Percentiles rank a stretch among this genome's conserved stretches.
Evolutionary conservation across 352 stramenopile genomes (phyloP).

Genomic region (Blastocystis sp.): DNA sequence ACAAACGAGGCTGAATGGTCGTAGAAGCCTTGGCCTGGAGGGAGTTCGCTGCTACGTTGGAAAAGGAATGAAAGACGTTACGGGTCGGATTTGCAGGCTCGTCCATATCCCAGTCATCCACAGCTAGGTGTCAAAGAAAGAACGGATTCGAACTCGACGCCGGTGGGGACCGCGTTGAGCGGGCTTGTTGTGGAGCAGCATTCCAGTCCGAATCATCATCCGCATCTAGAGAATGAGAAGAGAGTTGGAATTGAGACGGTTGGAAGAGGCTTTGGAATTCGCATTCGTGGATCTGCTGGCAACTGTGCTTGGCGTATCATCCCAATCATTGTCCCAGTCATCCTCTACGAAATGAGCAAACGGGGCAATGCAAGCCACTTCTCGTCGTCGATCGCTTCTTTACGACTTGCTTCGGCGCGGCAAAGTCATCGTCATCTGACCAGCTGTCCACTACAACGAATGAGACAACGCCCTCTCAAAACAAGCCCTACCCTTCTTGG

Average conservation of each 20-base stretch:
- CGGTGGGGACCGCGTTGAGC: background rate
- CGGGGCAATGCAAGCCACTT: background rate
- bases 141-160: conserved; percentile 2
- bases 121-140: background rate
- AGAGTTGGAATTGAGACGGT: too few relatives aligned
- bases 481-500: conserved; percentile 18
- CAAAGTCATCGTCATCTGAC: conserved; percentile 42
- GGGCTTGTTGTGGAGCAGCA: background rate
- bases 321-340: conserved; percentile 23
- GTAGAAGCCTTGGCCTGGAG: background rate
- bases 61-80: background rate
- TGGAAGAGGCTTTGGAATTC: background rate
- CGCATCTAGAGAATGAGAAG: too few relatives aligned
- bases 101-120: conserved; percentile 34
- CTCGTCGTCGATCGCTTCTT: background rate
- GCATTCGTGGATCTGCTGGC: background rate
- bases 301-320: background rate
- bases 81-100: background rate
- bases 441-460: conserved; percentile 28
- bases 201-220: background rate
- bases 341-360: conserved; percentile 5
- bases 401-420: background rate
- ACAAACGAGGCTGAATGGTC: background rate
- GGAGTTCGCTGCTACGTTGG: background rate
- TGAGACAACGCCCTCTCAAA: background rate